phyloP scores from a whole-genome alignment of 108 stramenopile species.

The Ochromonas danica region DNA sequence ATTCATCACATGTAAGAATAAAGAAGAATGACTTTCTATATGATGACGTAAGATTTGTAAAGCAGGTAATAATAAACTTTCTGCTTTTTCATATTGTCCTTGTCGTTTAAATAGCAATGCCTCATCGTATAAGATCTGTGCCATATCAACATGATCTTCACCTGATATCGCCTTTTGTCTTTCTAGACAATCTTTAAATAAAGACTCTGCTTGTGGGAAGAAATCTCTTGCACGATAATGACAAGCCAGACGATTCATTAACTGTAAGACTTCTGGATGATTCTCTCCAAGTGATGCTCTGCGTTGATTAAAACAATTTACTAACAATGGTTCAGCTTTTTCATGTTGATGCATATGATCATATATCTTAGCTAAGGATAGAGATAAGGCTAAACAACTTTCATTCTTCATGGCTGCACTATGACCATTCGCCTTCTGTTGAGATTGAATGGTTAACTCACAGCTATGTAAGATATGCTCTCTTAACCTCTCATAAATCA shows the following conservation, averaged over 20 bases:
- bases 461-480: too few relatives aligned
- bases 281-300: not conserved
- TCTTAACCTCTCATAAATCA: too few relatives aligned
- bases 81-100: not conserved
- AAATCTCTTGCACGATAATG: not conserved
- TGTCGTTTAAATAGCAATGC: not conserved
- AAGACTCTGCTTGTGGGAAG: not conserved
- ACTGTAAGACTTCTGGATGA: not conserved
- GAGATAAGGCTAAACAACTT: too few relatives aligned
- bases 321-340: constrained; percentile 7
- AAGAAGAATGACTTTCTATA: not conserved
- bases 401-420: too few relatives aligned
- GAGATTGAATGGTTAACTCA: too few relatives aligned
- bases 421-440: too few relatives aligned
- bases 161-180: not conserved
- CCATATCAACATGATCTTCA: not conserved
- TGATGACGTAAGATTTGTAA: not conserved
- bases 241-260: not conserved
- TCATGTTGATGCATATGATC: not conserved
- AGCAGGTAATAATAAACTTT: not conserved
- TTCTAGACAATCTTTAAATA: constrained; percentile 3
- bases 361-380: constrained; percentile 14
- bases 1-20: not conserved
- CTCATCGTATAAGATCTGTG: not conserved
- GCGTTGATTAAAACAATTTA: not conserved